A percentile compares a stretch with the other conserved stretches of the same genome.
Conservation (phyloP, 2,329 filamentous ascomycete species). For the Aspergillus fumigatiaffinis region DNA sequence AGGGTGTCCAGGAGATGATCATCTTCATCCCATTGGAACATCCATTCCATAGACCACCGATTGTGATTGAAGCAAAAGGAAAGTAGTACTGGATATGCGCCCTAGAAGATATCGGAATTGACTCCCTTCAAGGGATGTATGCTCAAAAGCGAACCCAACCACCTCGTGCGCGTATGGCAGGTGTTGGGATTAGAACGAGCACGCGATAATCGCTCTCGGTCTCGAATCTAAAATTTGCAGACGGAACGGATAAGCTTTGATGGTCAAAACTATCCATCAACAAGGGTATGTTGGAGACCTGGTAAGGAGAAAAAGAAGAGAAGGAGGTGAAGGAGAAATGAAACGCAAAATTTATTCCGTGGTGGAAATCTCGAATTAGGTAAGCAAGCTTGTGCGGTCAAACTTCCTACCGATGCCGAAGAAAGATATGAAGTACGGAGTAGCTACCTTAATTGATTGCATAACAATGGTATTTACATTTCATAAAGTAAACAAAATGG, state of each 20-base stretch:
- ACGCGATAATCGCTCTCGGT: slow-evolving; percentile 37
- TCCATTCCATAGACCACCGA: background rate
- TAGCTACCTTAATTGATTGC: background rate
- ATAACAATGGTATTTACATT: background rate
- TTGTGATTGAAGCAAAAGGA: background rate
- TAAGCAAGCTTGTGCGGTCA: slow-evolving; percentile 2
- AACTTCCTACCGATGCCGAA: background rate
- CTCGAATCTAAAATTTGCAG: slow-evolving; percentile 41
- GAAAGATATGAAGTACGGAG: background rate
- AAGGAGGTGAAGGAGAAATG: slow-evolving; percentile 17
- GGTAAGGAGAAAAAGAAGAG: slow-evolving; percentile 23
- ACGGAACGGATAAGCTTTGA: slow-evolving; percentile 27
- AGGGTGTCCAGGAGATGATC: slow-evolving; percentile 2
- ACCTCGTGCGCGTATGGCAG: slow-evolving; percentile 27
- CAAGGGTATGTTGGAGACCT: slow-evolving; percentile 47
- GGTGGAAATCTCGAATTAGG: slow-evolving; percentile 10
- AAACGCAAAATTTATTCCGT: slow-evolving; percentile 14
- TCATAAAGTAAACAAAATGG: background rate
- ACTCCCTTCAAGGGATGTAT: slow-evolving; percentile 26
- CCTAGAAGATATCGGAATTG: background rate
- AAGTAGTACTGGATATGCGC: background rate
- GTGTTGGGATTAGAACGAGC: slow-evolving; percentile 44
- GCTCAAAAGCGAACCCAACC: slow-evolving; percentile 45
- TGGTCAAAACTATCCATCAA: slow-evolving; percentile 25
- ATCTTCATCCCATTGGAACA: slow-evolving; percentile 8